These are phyloP conservation scores for Metarhizium humberi DNA, from an alignment of 2,329 filamentous ascomycete genomes.

Conservation along the genomic window DNA sequence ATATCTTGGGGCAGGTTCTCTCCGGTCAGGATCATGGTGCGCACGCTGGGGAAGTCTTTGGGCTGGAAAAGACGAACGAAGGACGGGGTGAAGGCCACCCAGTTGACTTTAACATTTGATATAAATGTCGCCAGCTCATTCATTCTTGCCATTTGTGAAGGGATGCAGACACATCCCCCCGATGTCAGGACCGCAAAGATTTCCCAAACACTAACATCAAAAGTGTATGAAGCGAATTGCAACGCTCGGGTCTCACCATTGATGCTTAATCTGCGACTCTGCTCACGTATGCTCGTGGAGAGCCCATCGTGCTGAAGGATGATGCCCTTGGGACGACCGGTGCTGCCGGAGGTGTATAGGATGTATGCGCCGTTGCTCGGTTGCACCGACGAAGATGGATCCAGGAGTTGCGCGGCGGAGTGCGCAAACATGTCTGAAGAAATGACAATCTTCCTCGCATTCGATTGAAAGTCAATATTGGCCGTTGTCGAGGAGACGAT, in stretches of 20 bases:
- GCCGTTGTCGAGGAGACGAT: not conserved
- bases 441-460: no score
- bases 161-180: constrained; percentile 8
- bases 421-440: no score
- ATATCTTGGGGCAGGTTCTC: constrained; percentile 2
- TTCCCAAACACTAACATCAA: constrained; percentile 6
- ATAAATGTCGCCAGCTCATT: constrained; percentile 1
- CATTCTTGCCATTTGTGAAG: not conserved
- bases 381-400: not conserved
- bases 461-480: not conserved
- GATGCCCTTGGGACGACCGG: constrained; percentile 1
- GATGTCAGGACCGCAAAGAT: constrained; percentile 6
- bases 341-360: not conserved
- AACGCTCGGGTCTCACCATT: not conserved
- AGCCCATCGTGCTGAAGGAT: constrained; percentile 3
- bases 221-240: constrained; percentile 8
- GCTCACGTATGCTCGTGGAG: not conserved
- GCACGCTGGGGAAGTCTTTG: constrained; percentile 1
- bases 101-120: not conserved
- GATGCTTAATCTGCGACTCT: not conserved
- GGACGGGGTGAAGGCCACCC: constrained; percentile 3
- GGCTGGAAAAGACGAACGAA: constrained; percentile 1
- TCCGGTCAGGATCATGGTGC: constrained; percentile 3
- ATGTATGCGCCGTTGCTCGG: not conserved
- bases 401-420: no score